Percentiles rank a stretch among this genome's conserved stretches.
phyloP scores from a whole-genome alignment of 441 rosid species.

The Gossypium gossypioides region DNA sequence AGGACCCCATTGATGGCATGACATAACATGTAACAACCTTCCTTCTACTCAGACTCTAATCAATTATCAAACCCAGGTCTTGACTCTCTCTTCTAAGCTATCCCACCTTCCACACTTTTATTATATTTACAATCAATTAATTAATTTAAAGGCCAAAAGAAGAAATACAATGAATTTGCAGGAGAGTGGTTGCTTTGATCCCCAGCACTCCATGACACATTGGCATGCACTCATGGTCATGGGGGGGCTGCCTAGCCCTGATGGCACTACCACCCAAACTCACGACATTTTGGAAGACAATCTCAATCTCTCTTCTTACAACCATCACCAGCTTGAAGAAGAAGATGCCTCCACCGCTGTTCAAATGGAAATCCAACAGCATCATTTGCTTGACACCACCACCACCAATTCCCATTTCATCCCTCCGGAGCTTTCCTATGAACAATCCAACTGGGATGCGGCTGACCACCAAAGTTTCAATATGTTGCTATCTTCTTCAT shows the following conservation, averaged over 20 bases:
- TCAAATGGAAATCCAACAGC: constrained; percentile 30
- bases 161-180: constrained; percentile 21
- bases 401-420: constrained; percentile 28
- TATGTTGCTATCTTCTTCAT: constrained; percentile 19
- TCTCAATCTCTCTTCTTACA: constrained; percentile 32
- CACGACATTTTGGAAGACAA: constrained; percentile 24
- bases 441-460: constrained; percentile 30
- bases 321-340: constrained; percentile 13
- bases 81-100: background rate
- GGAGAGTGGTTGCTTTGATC: constrained; percentile 36
- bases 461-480: constrained; percentile 23
- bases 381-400: constrained; percentile 7
- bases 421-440: constrained; percentile 20
- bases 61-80: background rate
- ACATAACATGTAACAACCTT: background rate
- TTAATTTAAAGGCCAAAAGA: background rate
- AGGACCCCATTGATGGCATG: background rate
- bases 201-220: constrained; percentile 23
- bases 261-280: constrained; percentile 21
- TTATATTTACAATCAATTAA: background rate
- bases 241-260: constrained; percentile 12
- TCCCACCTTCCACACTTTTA: background rate
- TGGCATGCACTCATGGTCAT: constrained; percentile 8
- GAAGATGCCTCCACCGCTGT: constrained; percentile 8
- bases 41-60: background rate